Evolutionary conservation across 768 basidiomycete genomes (phyloP).

Genomic region (Hortiboletus flavorubellus): DNA sequence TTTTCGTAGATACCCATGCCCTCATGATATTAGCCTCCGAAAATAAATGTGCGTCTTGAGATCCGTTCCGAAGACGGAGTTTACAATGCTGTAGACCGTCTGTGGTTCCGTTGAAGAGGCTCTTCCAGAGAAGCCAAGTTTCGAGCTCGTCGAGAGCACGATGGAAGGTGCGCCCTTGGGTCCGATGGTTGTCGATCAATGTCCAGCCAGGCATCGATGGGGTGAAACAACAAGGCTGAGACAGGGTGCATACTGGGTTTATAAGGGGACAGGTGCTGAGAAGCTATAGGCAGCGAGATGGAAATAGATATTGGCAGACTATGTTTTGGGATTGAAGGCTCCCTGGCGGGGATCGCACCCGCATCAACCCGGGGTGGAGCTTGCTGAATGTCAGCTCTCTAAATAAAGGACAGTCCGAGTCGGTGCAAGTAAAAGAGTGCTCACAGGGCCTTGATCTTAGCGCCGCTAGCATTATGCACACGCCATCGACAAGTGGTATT

Average conservation of each 20-base stretch:
- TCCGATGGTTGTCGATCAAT: background rate
- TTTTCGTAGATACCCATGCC: conserved; percentile 48
- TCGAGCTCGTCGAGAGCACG: conserved; percentile 42
- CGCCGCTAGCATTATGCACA: no score
- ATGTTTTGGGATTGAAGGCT: no score
- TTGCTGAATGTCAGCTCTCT: no score
- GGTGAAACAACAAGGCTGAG: background rate
- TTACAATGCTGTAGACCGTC: conserved; percentile 38
- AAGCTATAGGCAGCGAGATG: no score
- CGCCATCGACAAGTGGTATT: no score
- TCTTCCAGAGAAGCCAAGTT: conserved; percentile 40
- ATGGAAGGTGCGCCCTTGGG: conserved; percentile 20
- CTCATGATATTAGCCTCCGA: conserved; percentile 34
- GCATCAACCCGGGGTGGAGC: no score
- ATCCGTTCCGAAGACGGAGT: conserved; percentile 26
- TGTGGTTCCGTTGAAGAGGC: conserved; percentile 40
- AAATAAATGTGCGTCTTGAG: conserved; percentile 23
- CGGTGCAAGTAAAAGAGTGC: no score
- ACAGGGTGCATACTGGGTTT: background rate
- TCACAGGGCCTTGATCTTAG: no score
- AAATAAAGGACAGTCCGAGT: no score
- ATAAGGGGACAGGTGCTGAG: background rate
- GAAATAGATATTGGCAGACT: no score
- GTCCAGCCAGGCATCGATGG: conserved; percentile 13
- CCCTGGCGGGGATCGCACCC: no score